Percentiles rank a stretch among this genome's conserved stretches.
These are phyloP conservation scores for Suaeda aralocaspica DNA, from an alignment of 148 eudicot species.

Conservation along the genomic window DNA sequence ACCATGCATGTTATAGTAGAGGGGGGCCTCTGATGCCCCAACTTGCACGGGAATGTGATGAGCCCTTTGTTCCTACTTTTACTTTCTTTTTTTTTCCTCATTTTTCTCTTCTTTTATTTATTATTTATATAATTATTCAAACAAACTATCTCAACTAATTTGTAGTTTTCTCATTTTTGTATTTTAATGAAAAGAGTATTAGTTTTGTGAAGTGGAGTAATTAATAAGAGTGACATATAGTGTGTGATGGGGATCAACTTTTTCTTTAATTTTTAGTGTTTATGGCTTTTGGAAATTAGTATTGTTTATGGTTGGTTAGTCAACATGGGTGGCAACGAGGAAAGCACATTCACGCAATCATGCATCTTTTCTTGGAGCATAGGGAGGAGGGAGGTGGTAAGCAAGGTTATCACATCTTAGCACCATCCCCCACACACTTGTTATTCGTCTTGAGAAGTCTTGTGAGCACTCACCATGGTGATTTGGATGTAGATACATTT, in stretches of 20 bases:
- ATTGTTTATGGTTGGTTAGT: background rate
- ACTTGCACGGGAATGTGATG: conserved; percentile 17
- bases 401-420: conserved; percentile 4
- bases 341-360: conserved; percentile 20
- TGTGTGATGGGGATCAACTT: background rate
- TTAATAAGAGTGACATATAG: background rate
- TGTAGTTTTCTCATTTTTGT: too few relatives aligned
- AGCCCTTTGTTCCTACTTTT: background rate
- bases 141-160: background rate
- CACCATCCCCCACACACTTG: conserved; percentile 14
- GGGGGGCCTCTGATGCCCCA: background rate
- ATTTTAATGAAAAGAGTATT: too few relatives aligned
- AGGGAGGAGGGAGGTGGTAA: conserved; percentile 2
- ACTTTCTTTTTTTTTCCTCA: conserved; percentile 10
- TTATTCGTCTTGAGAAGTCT: too few relatives aligned
- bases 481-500: too few relatives aligned
- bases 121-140: background rate
- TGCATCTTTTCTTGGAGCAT: conserved; percentile 5
- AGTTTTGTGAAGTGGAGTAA: background rate
- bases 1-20: too few relatives aligned
- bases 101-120: background rate
- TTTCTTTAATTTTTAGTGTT: background rate
- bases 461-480: too few relatives aligned
- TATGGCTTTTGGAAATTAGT: background rate
- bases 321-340: conserved; percentile 11